A percentile compares a stretch with the other conserved stretches of the same genome.
These are phyloP conservation scores for Anthracocystis panici-leucophaei DNA, from an alignment of 1,284 basidiomycete species.

Conservation along the genomic window DNA sequence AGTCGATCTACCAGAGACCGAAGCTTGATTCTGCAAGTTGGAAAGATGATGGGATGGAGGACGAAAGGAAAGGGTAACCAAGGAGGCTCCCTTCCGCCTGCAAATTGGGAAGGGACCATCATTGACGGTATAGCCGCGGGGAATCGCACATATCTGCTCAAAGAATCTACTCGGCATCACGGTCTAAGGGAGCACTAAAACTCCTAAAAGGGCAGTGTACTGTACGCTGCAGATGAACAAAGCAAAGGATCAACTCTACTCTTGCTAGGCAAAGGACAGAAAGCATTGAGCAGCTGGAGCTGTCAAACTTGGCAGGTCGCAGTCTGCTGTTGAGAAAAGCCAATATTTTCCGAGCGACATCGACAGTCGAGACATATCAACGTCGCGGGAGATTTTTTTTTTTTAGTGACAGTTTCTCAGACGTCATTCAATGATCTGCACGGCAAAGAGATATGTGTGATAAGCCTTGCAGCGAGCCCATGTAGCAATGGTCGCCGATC, in stretches of 20 bases:
- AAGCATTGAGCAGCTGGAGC: conserved; percentile 1
- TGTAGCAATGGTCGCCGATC: not conserved
- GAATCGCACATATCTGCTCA: not conserved
- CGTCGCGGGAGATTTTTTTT: conserved; percentile 3
- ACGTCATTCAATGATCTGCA: not conserved
- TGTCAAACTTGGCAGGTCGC: conserved; percentile 42
- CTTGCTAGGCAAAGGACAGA: not conserved
- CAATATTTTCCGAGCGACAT: not conserved
- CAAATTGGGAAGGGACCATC: not conserved
- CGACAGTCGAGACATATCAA: conserved; percentile 27
- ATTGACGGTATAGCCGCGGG: not conserved
- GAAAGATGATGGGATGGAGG: conserved; percentile 1
- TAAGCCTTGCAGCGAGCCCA: not conserved
- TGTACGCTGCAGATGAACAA: not conserved
- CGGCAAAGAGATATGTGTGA: not conserved
- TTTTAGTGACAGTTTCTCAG: not conserved
- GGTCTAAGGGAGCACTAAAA: not conserved
- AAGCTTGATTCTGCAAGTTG: conserved; percentile 4
- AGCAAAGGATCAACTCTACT: conserved; percentile 17
- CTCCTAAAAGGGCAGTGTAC: too few species aligned
- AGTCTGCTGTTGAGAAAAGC: conserved; percentile 16
- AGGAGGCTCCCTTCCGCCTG: not conserved
- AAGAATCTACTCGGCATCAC: not conserved
- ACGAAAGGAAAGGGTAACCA: conserved; percentile 14
- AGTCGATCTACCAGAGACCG: conserved; percentile 37